A percentile compares a stretch with the other conserved stretches of the same genome.
phyloP scores from a whole-genome alignment of 1,284 basidiomycete genomes.

The Grifola frondosa region DNA sequence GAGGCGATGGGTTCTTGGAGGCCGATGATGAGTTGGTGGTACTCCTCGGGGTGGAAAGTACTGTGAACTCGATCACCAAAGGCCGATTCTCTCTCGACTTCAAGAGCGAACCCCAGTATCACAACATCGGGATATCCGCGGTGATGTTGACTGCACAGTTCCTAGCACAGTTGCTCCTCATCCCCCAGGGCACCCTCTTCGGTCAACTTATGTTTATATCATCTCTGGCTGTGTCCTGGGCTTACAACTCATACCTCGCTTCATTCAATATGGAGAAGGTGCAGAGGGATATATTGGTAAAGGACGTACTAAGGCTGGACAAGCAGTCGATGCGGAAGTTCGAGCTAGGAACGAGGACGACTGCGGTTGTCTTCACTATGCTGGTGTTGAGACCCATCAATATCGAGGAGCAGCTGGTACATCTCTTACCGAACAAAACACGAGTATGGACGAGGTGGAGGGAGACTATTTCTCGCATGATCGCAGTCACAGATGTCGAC shows the following conservation, averaged over 20 bases:
- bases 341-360: constrained; percentile 6
- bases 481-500: no score
- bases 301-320: background rate
- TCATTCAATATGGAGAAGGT: constrained; percentile 4
- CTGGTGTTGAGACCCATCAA: background rate
- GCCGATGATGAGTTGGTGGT: constrained; percentile 8
- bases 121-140: background rate
- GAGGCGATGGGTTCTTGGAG: constrained; percentile 9
- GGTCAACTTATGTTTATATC: constrained; percentile 9
- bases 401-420: no score
- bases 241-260: constrained; percentile 11
- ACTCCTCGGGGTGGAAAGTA: constrained; percentile 9
- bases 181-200: constrained; percentile 2
- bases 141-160: constrained; percentile 3
- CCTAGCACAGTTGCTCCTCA: constrained; percentile 3
- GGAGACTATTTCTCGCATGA: no score
- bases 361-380: background rate
- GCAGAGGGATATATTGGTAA: background rate
- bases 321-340: background rate
- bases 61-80: constrained; percentile 11
- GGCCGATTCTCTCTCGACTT: constrained; percentile 13
- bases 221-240: constrained; percentile 6
- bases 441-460: background rate
- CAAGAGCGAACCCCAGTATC: constrained; percentile 9
- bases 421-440: constrained; percentile 1